Evolutionary conservation across 2,329 filamentous ascomycete genomes (phyloP), one percentile per base, ranked within the genome.

Genomic region (Cladophialophora bantiana): DNA sequence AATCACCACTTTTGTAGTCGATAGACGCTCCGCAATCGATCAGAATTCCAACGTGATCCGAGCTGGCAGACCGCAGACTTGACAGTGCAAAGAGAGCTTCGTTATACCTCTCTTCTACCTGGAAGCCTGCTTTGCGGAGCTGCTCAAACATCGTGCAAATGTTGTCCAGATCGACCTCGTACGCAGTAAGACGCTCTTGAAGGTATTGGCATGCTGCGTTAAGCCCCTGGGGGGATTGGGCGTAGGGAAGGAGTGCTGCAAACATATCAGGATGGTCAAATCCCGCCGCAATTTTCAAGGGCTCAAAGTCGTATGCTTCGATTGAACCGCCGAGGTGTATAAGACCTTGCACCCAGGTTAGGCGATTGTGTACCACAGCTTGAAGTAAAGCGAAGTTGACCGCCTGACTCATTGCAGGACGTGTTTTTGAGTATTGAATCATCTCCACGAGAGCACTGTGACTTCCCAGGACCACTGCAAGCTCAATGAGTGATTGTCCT

Each of bases 301-400:
- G 13, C 18, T 64, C 54, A 6, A 36, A 26, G 31, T 50, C 62
- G 54, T 64, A 64, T 42, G 62, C 62, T 52, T 52, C 53, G 15
- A 64, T 31, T 20, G 53, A 58, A 45, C 62, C 62, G 26, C 62
- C 62, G 15, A 52, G 38, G 4, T 45, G 34, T 12, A 59, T 40
- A 12, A 64, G 18, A 18, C 32, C 42, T 31, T 36, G 10, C 15
- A 58, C 53, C 52, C 53, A 64, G 7, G 38, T 58, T 18, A 32
- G 53, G 15, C 52, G 62, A 18, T 52, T 40, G 9, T 52, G 45
- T 6, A 15, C 31, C 54, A 64, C 62, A 3, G 40, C 34, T 40
- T 64, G 53, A 50, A 64, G 54, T 5, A 64, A 54, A 40, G 62
- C 54, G 35, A 57, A 64, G 31, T 45, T 40, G 13, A 59, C 62